Base-by-base conservation (phyloP, 257 asterid species). In the Rubia yunnanensis region DNA sequence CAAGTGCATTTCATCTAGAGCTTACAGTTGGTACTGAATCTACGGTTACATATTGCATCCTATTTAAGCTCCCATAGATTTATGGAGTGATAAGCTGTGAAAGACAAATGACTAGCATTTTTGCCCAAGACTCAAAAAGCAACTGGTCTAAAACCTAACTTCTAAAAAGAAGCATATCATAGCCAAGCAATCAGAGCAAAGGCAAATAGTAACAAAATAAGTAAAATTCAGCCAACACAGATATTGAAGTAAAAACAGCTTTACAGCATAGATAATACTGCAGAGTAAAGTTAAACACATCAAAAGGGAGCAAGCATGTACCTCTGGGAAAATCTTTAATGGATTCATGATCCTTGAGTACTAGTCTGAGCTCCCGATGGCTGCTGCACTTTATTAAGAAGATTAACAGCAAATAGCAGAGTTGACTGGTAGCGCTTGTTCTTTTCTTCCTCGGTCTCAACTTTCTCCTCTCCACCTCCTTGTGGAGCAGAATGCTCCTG, bases 371-470 rank as follows among this genome's bases (percentile, higher is more conserved):
- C 72, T 70, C 81, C 88, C 7, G 87, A 74, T 63, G 89, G 94
- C 69, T 87, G 95, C 71, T 89, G 94, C 72, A 92, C 87, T 74
- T 77, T 82, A 28, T 86, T 79, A 56, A 92, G 94, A 63, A 92
- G 97, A 75, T 86, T 85, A 36, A 96, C 99, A 1, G 99, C 97
- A 86, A 89, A 89, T 30, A 83, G 31, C 70, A 92, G 75, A n/a
- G 99, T 92, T 17, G 92, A 68, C 82, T 82, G 85, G 71, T 92
- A 92, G 64, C 99, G 88, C 75, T 82, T 92, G 63, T 92, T 87
- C 81, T 92, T 92, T 68, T 90, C 97, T 22, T 78, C 90, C 82
- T 92, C 99, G 0, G 88, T 75, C 75, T 92, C 99, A 66, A 78
- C 52, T 64, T 77, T 77, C 62, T 82, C 95, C 83, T 79, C 91